Base-by-base conservation (phyloP, 1,284 basidiomycete genomes). In the Boletus mariae region DNA sequence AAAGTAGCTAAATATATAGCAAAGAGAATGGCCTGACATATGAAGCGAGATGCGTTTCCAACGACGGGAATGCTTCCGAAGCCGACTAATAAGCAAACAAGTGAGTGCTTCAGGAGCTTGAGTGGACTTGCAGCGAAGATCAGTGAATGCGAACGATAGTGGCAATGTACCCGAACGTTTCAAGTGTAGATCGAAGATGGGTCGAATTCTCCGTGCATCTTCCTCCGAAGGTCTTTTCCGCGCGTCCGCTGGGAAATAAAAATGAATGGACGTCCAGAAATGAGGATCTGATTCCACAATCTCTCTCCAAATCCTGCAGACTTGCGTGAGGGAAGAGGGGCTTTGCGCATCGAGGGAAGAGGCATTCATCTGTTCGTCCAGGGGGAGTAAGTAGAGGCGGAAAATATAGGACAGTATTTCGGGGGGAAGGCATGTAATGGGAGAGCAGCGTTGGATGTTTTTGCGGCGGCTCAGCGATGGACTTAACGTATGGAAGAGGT, bases 291-390 rank as follows among this genome's bases (percentile, higher is more conserved):
- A 60, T 23, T 56, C 54, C 2, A 17, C 49, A 2, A 55, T 4
- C 4, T 47, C 31, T 32, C n/a, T 57, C 63, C 63, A 65, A 17
- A 17, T 35, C 9, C 12, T 51, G 42, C 61, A 64, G 25, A 61
- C 57, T 25, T 38, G 56, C 4, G 45, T 11, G 37, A 65, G 56
- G 47, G 2, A 38, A n/a, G n/a, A 15, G 1, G 15, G 17, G 15
- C 17, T 7, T 17, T 17, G 35, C 13, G 6, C n/a, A 37, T 5
- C 5, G 5, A 12, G 35, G n/a, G n/a, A 6, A 37, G 15, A 17
- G 37, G n/a, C 11, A n/a, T 4, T 6, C n/a, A 11, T 38, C 34
- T 34, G 34, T 13, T 20, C 17, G 17, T 38, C 8, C 37, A 20
- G 20, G 20, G 20, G 20, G 20, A 20, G 20, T 20, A 13, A 20